These are phyloP conservation scores for Vicia faba DNA, from an alignment of 306 rosid genomes.

Conservation along the genomic window DNA sequence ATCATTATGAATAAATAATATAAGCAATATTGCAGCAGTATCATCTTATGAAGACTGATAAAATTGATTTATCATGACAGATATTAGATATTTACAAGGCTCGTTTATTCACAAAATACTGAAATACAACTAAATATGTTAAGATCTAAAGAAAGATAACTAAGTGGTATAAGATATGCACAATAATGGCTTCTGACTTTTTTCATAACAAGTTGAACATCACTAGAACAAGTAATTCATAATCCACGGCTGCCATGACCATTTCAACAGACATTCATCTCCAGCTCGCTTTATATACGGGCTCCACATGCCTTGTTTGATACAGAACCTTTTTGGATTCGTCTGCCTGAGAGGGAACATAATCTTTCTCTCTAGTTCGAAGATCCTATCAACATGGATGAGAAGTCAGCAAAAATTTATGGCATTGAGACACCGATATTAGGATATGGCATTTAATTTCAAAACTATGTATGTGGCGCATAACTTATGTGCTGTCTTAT, in stretches of 20 bases:
- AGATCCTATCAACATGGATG: constrained; percentile 52
- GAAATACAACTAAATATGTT: constrained; percentile 33
- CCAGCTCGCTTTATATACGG: constrained; percentile 54
- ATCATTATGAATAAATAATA: constrained; percentile 26
- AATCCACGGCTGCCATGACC: constrained; percentile 38
- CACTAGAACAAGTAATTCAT: constrained; percentile 39
- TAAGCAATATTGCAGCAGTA: constrained; percentile 20
- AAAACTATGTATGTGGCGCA: constrained; percentile 6
- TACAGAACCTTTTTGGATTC: constrained; percentile 44
- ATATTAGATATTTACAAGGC: constrained; percentile 61
- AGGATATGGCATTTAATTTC: constrained; percentile 20
- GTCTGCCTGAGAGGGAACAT: constrained; percentile 36
- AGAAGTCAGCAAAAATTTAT: constrained; percentile 4
- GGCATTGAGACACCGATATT: not conserved
- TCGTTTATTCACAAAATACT: constrained; percentile 32
- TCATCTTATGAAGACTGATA: constrained; percentile 28
- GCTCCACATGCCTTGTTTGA: constrained; percentile 48
- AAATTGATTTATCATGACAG: constrained; percentile 31
- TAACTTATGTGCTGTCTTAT: not conserved
- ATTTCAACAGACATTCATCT: constrained; percentile 41
- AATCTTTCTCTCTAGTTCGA: constrained; percentile 59
- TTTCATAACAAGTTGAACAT: constrained; percentile 36
- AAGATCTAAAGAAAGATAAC: constrained; percentile 10
- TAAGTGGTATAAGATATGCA: constrained; percentile 42
- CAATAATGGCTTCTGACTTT: constrained; percentile 43